These are phyloP conservation scores for Mariannaea sp. DNA, from an alignment of 2,329 filamentous ascomycete genomes.

Conservation along the genomic window DNA sequence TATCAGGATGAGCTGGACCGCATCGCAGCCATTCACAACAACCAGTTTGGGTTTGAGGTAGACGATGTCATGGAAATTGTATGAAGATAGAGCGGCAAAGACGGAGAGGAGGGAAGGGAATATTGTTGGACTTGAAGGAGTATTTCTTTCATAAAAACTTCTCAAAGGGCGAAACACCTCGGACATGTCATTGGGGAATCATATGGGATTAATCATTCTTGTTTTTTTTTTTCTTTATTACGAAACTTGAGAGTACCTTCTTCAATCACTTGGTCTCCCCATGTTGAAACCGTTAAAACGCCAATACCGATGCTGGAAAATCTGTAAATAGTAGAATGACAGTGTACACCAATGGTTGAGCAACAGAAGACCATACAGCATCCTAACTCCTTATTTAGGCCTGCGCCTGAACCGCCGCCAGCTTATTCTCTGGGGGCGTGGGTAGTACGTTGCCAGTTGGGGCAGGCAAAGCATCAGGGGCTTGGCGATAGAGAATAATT, in stretches of 20 bases:
- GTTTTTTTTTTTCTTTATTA: slow-evolving; percentile 31
- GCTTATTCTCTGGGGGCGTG: slow-evolving; percentile 52
- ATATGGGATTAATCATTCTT: slow-evolving; percentile 35
- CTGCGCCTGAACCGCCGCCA: slow-evolving; percentile 43
- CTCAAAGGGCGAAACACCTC: slow-evolving; percentile 40
- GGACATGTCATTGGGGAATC: slow-evolving; percentile 36
- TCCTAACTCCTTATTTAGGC: slow-evolving; percentile 25
- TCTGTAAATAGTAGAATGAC: slow-evolving; percentile 34
- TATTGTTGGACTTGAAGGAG: slow-evolving; percentile 34
- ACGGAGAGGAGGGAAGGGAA: no score
- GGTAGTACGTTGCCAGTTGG: slow-evolving; percentile 47
- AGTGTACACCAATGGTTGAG: slow-evolving; percentile 28
- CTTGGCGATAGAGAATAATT: slow-evolving; percentile 92
- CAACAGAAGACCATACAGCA: slow-evolving; percentile 9
- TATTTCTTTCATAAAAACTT: slow-evolving; percentile 27
- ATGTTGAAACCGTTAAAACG: slow-evolving; percentile 44
- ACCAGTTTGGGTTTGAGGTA: slow-evolving; percentile 78
- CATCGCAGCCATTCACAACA: slow-evolving; percentile 84
- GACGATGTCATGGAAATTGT: slow-evolving; percentile 60
- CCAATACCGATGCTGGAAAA: slow-evolving; percentile 48
- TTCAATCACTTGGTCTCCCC: slow-evolving; percentile 32
- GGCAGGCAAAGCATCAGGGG: slow-evolving; percentile 56
- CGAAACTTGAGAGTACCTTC: slow-evolving; percentile 27
- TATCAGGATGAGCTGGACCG: slow-evolving; percentile 91
- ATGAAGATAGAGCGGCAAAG: slow-evolving; percentile 37